Conservation (phyloP, 192 early-diverging fungal species). For the Anaeromyces robustus region DNA sequence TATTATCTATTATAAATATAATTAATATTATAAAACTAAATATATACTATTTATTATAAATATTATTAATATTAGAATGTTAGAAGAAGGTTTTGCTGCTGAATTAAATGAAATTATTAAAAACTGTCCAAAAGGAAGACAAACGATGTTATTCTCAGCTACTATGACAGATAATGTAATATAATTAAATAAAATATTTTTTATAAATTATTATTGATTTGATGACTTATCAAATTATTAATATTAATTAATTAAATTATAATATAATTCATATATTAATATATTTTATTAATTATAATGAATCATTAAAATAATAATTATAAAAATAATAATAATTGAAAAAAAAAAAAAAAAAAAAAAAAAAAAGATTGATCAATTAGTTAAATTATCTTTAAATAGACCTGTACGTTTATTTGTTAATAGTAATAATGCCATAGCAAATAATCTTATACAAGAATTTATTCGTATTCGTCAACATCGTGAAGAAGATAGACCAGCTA, state of each 20-base stretch:
- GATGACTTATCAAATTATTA: too few species aligned
- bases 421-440: constrained; percentile 55
- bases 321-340: background rate
- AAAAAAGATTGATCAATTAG: constrained; percentile 62
- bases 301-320: background rate
- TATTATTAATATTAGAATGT: constrained; percentile 43
- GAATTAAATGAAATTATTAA: constrained; percentile 93
- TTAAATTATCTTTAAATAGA: constrained; percentile 75
- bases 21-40: too few species aligned
- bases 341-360: too few species aligned
- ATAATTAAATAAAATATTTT: background rate
- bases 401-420: constrained; percentile 88
- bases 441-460: constrained; percentile 81
- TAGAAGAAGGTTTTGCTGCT: constrained; percentile 93
- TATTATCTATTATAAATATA: too few species aligned
- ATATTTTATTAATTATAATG: background rate
- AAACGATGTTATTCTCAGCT: constrained; percentile 98
- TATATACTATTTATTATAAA: too few species aligned
- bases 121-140: constrained; percentile 66
- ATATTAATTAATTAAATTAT: too few species aligned
- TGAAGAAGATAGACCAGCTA: constrained; percentile 72
- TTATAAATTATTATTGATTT: too few species aligned
- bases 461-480: constrained; percentile 73
- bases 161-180: constrained; percentile 93
- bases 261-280: too few species aligned